Evolutionary conservation across 176 grass and related monocot species (phyloP), one percentile per base, ranked within the genome.

Genomic region (Luzula sylvatica): DNA sequence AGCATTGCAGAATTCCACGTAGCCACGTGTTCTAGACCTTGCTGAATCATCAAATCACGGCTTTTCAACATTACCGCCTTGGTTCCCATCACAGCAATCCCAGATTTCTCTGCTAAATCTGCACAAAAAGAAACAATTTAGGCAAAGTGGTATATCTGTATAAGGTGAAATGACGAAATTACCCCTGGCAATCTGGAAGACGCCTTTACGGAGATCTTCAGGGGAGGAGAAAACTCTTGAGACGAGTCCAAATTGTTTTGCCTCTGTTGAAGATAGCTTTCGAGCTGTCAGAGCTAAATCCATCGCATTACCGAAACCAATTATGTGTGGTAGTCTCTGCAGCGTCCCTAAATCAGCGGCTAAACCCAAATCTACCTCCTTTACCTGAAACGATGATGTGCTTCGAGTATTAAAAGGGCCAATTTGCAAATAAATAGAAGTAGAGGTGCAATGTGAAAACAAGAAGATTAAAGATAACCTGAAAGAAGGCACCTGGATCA

Each of bases 341-440:
- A 95, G 80, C 24, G 74, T 66, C 16, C 84, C 80, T 26, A 95
- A 70, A 72, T 95, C 84, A 1, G 83, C 90, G 20, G 82, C 71
- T 42, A 88, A 69, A 65, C 80, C 90, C 73, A 95, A 72, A 28
- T 95, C 90, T 30, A 95, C 90, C 67, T 95, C 90, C 70, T 77
- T 95, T 9, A 62, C 58, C 58, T 62, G 21, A 43, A 60, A 5
- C 40, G 45, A 17, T 11, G 18, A 40, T 35, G 8, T 32, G 29
- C 8, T 35, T 35, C 30, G 7, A 35, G 9, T 35, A 35, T 7
- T 7, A 9, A 4, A 35, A 0, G 30, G 30, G 30, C 7, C 9
- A 7, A 35, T 35, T 35, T 35, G 30, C 30, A 35, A 35, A 35
- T 35, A 7, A 0, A 35, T 35, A 35, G 9, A 35, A 35, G 9